Evolutionary conservation across 805 yeast genomes (phyloP), one percentile per base, ranked within the genome.

Genomic region (Pichia californica): DNA sequence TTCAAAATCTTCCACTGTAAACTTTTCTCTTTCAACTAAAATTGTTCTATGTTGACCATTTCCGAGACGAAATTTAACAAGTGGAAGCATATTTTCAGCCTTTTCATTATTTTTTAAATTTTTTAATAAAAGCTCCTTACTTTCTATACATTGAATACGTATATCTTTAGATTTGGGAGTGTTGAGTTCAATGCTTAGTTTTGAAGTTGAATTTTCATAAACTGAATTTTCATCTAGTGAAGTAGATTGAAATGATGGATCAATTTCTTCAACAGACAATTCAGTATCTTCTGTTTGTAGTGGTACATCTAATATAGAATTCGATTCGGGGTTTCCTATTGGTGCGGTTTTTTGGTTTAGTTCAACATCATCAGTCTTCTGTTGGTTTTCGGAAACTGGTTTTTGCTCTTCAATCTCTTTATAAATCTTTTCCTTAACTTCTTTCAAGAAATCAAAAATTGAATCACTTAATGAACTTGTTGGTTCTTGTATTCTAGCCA

Each of bases 1-100:
- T n/a, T n/a, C n/a, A n/a, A n/a, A n/a, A 61, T 88, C 94, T 50
- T 82, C 91, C 19, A 86, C 69, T 0, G 72, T 73, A 88, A 96
- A 91, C 13, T 70, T 70, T 57, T 91, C 98, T 0, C 89, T 88
- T 49, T 79, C 83, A 3, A 88, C 83, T 11, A 89, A 62, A 1
- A 87, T 80, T n/a, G 81, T 81, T 48, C 96, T 64, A 1, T 85
- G 73, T 2, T 77, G 71, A 1, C 88, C 83, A 54, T 86, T 88
- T 0, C 85, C 76, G 3, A 81, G 67, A 35, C 76, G 64, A 56
- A 93, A 93, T 40, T 86, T 69, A 0, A 91, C 96, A 19, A 88
- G 63, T 0, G 99, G 99, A 52, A 77, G 70, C 7, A 42, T 11
- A 28, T 31, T 33, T 9, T 16, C 36, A 3, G 30, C 19, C 6